Percentiles rank a stretch among this genome's conserved stretches.
Evolutionary conservation across 345 rosid genomes (phyloP).

Genomic region (Lenwebbia sp.): DNA sequence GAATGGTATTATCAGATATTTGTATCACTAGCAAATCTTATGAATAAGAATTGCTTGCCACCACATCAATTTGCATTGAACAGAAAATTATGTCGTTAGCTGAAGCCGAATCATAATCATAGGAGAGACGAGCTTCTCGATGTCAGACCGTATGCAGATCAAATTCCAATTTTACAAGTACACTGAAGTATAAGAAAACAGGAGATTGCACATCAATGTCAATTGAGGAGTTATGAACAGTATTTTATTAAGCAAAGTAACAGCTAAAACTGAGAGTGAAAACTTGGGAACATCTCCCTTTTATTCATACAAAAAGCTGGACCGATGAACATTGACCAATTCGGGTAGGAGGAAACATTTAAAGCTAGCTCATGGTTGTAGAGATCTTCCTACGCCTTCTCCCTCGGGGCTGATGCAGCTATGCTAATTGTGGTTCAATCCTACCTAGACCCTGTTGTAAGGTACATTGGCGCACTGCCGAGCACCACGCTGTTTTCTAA

Average conservation of each 20-base stretch:
- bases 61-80: neutral
- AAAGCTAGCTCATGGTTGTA: neutral
- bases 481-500: neutral
- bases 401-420: neutral
- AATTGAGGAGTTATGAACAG: neutral
- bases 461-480: neutral
- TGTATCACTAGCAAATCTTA: neutral
- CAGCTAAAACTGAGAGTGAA: neutral
- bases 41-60: neutral
- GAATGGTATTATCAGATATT: neutral
- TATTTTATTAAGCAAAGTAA: neutral
- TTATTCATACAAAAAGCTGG: neutral
- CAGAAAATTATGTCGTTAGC: neutral
- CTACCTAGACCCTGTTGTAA: neutral
- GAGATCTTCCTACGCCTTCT: neutral
- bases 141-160: neutral
- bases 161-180: neutral
- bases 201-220: neutral
- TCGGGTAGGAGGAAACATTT: no score
- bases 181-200: neutral
- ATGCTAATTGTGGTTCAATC: neutral
- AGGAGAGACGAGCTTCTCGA: neutral
- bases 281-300: neutral
- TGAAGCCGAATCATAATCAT: no score
- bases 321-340: neutral